phyloP scores from a whole-genome alignment of 805 yeast genomes.

The Hanseniaspora occidentalis region DNA sequence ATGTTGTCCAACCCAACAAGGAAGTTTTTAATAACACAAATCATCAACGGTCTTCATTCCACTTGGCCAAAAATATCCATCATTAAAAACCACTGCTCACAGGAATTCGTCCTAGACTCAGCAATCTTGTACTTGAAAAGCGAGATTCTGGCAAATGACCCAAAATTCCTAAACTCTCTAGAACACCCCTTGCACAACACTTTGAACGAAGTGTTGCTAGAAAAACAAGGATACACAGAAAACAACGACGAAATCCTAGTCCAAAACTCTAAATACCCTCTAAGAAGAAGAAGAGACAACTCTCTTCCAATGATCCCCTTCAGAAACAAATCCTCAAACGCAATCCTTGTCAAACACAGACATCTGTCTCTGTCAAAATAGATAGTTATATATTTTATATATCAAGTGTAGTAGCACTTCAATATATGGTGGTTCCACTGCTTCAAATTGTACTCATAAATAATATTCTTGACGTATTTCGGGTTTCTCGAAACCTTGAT shows the following conservation, averaged over 20 bases:
- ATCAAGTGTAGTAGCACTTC: constrained; percentile 6
- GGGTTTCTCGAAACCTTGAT: constrained; percentile 8
- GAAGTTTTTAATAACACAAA: constrained; percentile 43
- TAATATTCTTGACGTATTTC: constrained; percentile 14
- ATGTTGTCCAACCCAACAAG: constrained; percentile 74
- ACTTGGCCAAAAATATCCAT: constrained; percentile 89
- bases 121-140: constrained; percentile 62
- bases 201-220: not conserved
- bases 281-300: not conserved
- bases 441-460: constrained; percentile 19
- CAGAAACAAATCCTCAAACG: not conserved
- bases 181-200: constrained; percentile 1
- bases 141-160: constrained; percentile 33
- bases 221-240: not conserved
- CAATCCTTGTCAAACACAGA: not conserved
- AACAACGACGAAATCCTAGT: not conserved
- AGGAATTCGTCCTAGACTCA: constrained; percentile 76
- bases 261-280: not conserved
- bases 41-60: constrained; percentile 76
- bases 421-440: constrained; percentile 21
- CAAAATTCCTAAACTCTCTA: not conserved
- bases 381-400: not conserved
- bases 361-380: not conserved
- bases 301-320: not conserved
- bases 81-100: constrained; percentile 78